Evolutionary conservation across 140 eudicot species (phyloP), one percentile per base, ranked within the genome.

Genomic region (Eryngium alpinum): DNA sequence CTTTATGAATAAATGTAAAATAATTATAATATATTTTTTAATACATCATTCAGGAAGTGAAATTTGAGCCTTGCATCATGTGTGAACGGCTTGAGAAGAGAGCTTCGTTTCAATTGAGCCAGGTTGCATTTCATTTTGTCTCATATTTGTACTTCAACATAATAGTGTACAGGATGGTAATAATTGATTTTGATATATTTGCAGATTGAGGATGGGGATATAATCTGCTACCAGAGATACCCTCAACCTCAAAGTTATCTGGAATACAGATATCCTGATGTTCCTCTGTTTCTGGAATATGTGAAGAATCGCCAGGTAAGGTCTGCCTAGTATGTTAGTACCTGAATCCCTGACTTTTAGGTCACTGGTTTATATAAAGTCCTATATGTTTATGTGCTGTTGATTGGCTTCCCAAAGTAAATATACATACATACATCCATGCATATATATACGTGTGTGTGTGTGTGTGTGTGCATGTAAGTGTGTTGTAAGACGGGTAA

Each of bases 161-260:
- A 51, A 24, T n/a, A 52, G 50, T 17, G n/a, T 60, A 34, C 66
- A 28, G 9, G 75, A 70, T 63, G 49, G 38, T 19, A 19, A 73
- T 16, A 16, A 19, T 32, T 75, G n/a, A 70, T 70, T 17, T 70
- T n/a, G 10, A 33, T 70, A 24, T 18, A 15, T 60, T 83, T 82
- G 70, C 85, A 93, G 97, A 83, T 93, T 83, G 97, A 93, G 85
- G 94, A 93, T 82, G 99, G 99, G 59, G 99, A 96, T 87, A 96
- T 96, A 27, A 86, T 96, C 65, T 93, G 99, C 92, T 90, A 90
- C 75, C 98, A 96, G 90, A 96, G 93, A 80, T 80, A 82, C 70
- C 84, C 71, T 81, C 82, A 83, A 19, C 80, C 92, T 83, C 89
- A 84, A 82, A 81, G 46, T 90, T 87, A 78, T 9, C 91, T 85